phyloP scores from a whole-genome alignment of 2,329 filamentous ascomycete genomes.

The Didymella lethalis region DNA sequence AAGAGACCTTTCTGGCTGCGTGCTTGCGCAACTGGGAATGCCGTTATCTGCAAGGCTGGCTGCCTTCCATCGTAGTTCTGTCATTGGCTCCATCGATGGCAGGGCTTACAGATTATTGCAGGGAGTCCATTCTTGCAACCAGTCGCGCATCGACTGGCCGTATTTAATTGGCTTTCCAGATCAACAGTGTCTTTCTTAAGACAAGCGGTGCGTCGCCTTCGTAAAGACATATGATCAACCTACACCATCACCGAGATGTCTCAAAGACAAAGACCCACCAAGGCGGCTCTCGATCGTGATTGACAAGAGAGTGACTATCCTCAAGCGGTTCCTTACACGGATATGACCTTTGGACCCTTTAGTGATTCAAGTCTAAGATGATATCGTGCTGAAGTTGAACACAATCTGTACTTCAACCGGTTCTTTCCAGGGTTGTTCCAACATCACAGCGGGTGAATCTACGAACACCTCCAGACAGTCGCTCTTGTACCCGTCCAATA shows the following conservation, averaged over 20 bases:
- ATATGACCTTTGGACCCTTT: slow-evolving; percentile 3
- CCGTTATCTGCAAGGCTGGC: slow-evolving; percentile 4
- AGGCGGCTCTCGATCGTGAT: background rate
- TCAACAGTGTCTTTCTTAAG: too few relatives aligned
- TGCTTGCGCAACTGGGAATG: slow-evolving; percentile 1
- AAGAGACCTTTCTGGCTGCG: background rate
- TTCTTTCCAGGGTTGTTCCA: slow-evolving; percentile 3
- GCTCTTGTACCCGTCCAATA: background rate
- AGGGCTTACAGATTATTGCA: background rate
- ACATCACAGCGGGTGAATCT: slow-evolving; percentile 2
- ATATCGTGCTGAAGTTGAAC: background rate
- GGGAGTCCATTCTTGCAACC: background rate
- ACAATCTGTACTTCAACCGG: background rate
- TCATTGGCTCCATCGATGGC: background rate
- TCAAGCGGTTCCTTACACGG: slow-evolving; percentile 4
- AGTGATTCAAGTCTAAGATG: slow-evolving; percentile 3
- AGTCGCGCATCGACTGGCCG: too few relatives aligned
- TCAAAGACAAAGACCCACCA: background rate
- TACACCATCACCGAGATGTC: background rate
- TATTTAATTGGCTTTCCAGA: background rate
- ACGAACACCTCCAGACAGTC: slow-evolving; percentile 1
- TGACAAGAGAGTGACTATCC: background rate
- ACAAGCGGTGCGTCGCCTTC: background rate
- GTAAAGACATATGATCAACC: background rate
- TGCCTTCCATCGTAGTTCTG: background rate